Base-by-base conservation (phyloP, 2,329 filamentous ascomycete species). In the Aspergillus neoniger region DNA sequence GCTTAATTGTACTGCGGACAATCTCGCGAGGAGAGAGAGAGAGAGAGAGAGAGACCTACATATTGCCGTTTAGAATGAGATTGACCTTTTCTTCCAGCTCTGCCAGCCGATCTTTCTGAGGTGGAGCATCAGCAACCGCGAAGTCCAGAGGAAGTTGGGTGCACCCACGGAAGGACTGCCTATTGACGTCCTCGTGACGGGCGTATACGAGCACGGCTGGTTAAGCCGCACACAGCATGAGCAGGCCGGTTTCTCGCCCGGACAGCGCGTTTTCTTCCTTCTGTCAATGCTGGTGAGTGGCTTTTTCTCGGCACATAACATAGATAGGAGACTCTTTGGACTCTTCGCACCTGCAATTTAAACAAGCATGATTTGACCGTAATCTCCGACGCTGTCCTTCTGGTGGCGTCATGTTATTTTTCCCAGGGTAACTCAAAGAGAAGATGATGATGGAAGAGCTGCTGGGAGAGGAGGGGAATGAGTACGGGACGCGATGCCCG, bases 11-110 rank as follows among this genome's bases (percentile, higher is more conserved):
- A 9, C 9, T 5, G 4, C 12, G 25, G 12, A 5, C 5, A 36
- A 5, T 2, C 23, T 7, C 4, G 49, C 23, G 7, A 25, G 14
- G n/a, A 44, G 36, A 25, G 23, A 25, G 23, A 23, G 23, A 38
- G 51, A 44, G 23, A 25, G 25, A 25, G 25, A 25, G 25, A 25
- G 5, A 30, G 21, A 15, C 55, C 32, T 72, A 77, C 73, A 72
- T 67, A 60, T 70, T 77, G 57, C 80, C 80, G 51, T 74, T 82
- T 19, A 83, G 70, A 56, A 83, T 74, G 60, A 80, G 77, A 69
- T 83, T 81, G 50, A 83, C 76, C 67, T 83, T 83, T 70, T 83
- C 81, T 71, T 83, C 81, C 43, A 83, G 65, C 54, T 80, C 78
- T 14, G 80, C 80, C n/a, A 83, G 72, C 63, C 81, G 76, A 67